phyloP scores from a whole-genome alignment of 495 filamentous ascomycete species.

The Penicillium cinerascens region DNA sequence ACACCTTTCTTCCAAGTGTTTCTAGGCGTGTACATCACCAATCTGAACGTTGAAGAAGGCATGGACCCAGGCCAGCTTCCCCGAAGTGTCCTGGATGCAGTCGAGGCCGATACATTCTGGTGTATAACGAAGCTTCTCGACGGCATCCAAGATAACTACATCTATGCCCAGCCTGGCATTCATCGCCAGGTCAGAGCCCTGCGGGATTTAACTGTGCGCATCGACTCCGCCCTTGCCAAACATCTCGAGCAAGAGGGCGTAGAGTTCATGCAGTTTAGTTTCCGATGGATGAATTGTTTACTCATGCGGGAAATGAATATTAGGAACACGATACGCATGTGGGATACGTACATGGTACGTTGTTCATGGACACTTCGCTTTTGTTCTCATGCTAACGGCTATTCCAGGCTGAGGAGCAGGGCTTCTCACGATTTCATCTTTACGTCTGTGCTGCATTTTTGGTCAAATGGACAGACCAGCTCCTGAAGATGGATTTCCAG shows the following conservation, averaged over 20 bases:
- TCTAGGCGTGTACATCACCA: conserved; percentile 87
- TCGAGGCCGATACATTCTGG: conserved; percentile 98
- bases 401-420: conserved; percentile 87
- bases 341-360: conserved; percentile 95
- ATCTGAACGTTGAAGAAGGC: conserved; percentile 83
- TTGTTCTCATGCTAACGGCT: conserved; percentile 16
- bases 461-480: conserved; percentile 96
- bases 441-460: conserved; percentile 98
- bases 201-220: conserved; percentile 82
- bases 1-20: conserved; percentile 99
- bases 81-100: conserved; percentile 85
- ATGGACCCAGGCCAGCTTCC: conserved; percentile 97
- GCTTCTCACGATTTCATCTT: conserved; percentile 95
- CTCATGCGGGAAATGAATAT: conserved; percentile 97
- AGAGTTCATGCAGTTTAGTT: conserved; percentile 98
- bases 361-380: not conserved
- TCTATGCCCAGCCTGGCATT: conserved; percentile 94
- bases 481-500: conserved; percentile 95
- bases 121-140: conserved; percentile 94
- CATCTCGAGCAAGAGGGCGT: conserved; percentile 87
- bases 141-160: conserved; percentile 98
- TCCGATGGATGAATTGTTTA: conserved; percentile 99
- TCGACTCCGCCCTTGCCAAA: conserved; percentile 78
- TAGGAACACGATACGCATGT: conserved; percentile 95
- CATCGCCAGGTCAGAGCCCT: conserved; percentile 87